These are phyloP conservation scores for Penicillium sp. DNA, from an alignment of 2,329 filamentous ascomycete genomes.

Conservation along the genomic window DNA sequence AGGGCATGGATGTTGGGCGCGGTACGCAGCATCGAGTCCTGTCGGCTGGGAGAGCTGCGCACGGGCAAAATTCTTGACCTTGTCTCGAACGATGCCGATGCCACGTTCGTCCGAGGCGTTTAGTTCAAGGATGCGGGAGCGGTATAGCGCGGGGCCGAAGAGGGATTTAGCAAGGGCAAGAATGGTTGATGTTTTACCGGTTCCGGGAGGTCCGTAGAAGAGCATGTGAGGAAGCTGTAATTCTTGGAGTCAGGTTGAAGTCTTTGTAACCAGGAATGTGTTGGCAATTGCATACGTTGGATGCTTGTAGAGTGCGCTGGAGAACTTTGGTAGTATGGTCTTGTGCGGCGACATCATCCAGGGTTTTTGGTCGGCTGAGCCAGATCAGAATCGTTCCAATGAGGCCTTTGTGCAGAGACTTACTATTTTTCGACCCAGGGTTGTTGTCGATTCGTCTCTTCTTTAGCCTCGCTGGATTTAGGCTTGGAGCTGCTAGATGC, in stretches of 20 bases:
- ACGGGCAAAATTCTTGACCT: constrained; percentile 96
- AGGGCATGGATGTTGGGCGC: constrained; percentile 75
- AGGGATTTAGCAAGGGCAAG: constrained; percentile 95
- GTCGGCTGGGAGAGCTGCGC: constrained; percentile 86
- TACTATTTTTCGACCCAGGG: constrained; percentile 99
- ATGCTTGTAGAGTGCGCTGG: constrained; percentile 85
- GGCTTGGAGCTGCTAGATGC: constrained; percentile 63
- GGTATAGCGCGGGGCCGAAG: constrained; percentile 90
- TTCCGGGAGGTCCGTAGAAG: constrained; percentile 96
- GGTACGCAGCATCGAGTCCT: constrained; percentile 56
- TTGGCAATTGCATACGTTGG: constrained; percentile 58
- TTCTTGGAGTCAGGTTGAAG: constrained; percentile 1
- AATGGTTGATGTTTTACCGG: constrained; percentile 96
- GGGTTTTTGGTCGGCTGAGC: constrained; percentile 77
- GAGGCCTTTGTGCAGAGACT: constrained; percentile 8
- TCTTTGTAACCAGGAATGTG: constrained; percentile 1
- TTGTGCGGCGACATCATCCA: constrained; percentile 93
- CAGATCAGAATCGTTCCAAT: constrained; percentile 1
- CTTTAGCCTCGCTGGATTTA: constrained; percentile 58
- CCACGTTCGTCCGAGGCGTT: constrained; percentile 99
- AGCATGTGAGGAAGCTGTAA: constrained; percentile 89
- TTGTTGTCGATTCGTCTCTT: constrained; percentile 62
- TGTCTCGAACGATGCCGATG: constrained; percentile 92
- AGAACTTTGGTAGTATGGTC: constrained; percentile 94
- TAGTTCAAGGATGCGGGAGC: constrained; percentile 91